A percentile compares a stretch with the other conserved stretches of the same genome.
Evolutionary conservation across 768 basidiomycete genomes (phyloP).

Genomic region (Suillus plorans): DNA sequence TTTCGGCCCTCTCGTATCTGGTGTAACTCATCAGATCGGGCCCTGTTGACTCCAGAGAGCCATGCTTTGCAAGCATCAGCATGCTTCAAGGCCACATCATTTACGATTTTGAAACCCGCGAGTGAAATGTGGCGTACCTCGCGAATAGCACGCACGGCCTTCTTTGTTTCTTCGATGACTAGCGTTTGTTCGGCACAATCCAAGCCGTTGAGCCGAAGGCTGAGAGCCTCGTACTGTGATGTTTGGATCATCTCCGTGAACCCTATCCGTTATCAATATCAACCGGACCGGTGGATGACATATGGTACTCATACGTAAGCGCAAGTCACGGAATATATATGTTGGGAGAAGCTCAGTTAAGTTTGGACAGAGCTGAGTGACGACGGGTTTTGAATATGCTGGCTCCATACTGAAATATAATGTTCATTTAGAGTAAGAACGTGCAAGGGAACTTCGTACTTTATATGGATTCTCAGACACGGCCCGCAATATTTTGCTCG

Average conservation of each 20-base stretch:
- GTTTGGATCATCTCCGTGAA: conserved; percentile 5
- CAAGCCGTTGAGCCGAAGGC: conserved; percentile 1
- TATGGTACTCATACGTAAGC: neutral
- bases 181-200: neutral
- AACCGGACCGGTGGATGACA: neutral
- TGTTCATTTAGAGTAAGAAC: neutral
- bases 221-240: neutral
- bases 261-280: conserved; percentile 4
- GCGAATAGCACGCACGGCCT: neutral
- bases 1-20: conserved; percentile 25
- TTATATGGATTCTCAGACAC: conserved; percentile 26
- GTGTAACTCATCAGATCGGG: conserved; percentile 20
- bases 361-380: neutral
- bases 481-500: conserved; percentile 26
- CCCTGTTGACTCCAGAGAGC: conserved; percentile 20
- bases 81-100: conserved; percentile 17
- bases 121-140: neutral
- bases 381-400: neutral
- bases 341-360: conserved; percentile 1
- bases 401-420: neutral
- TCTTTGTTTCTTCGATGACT: neutral
- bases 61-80: conserved; percentile 24
- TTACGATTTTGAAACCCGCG: neutral
- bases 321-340: neutral
- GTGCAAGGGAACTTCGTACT: conserved; percentile 18